Evolutionary conservation across 345 rosid species (phyloP), one percentile per base, ranked within the genome.

Genomic region (Lepidium africanum): DNA sequence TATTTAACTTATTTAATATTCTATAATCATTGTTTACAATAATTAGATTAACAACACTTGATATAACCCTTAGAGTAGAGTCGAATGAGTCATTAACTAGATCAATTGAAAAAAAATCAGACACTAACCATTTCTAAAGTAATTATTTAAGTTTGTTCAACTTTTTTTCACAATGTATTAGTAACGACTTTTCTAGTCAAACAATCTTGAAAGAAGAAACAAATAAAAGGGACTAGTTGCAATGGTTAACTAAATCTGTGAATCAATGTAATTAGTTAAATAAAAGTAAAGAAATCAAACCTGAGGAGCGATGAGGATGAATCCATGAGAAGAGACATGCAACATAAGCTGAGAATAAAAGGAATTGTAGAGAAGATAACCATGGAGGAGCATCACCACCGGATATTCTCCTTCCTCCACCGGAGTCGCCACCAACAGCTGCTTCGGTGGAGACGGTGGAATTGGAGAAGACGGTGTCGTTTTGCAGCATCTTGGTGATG

Each of bases 281-380:
- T 8, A 12, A 60, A 13, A 0, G 6, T 5, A 30, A 36, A 10
- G 14, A 13, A 57, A 6, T 8, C 10, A 47, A 59, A 85, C 98
- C 85, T 88, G 98, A 70, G 98, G 98, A 66, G 94, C 96, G 60
- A 90, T 70, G 58, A 83, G 79, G 65, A 93, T 86, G 86, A 90
- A 93, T 35, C 98, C 98, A 71, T 90, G 90, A 54, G 97, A 93
- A 67, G 97, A 88, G 71, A 93, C 74, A 63, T 93, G 98, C 48
- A 58, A 85, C 72, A 93, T 65, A 64, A 93, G 98, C 78, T 86
- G 90, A 39, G 98, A 85, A 76, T 93, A 93, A 82, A 93, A 93
- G 9, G 85, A 63, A 76, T 88, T 93, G 77, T 63, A 75, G 7
- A 93, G 90, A 79, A 93, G 84, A 70, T 82, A 90, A 43, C 96